These are phyloP conservation scores for Anethum foeniculum DNA, from an alignment of 140 eudicot species.

Conservation along the genomic window DNA sequence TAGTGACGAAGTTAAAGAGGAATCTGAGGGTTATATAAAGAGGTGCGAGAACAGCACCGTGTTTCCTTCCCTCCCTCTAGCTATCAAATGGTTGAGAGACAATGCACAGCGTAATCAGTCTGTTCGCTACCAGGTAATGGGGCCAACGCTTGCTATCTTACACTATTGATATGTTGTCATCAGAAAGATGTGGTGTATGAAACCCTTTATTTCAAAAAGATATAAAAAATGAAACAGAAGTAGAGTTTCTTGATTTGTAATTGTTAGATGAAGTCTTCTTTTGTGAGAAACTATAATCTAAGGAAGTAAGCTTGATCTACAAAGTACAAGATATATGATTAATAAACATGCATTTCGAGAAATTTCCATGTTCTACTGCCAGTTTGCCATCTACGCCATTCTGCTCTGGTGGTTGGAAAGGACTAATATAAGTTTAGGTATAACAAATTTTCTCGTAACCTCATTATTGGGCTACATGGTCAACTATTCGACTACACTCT, in stretches of 20 bases:
- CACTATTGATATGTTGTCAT: not conserved
- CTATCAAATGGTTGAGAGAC: slow-evolving; percentile 84
- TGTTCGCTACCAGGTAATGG: slow-evolving; percentile 67
- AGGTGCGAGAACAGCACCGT: slow-evolving; percentile 62
- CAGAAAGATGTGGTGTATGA: not conserved
- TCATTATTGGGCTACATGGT: not conserved
- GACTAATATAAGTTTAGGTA: not conserved
- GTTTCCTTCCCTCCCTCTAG: slow-evolving; percentile 79
- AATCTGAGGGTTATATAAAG: slow-evolving; percentile 23
- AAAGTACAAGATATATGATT: slow-evolving; percentile 3
- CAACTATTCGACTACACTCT: not conserved
- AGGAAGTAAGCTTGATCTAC: not conserved
- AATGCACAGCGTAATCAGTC: slow-evolving; percentile 45
- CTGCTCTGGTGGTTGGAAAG: not conserved
- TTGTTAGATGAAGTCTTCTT: not conserved
- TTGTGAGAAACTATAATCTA: not conserved
- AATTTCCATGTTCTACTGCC: not conserved
- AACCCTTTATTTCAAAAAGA: not conserved
- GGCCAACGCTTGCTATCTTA: not conserved
- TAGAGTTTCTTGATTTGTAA: not conserved
- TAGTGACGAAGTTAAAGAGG: slow-evolving; percentile 25
- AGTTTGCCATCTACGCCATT: not conserved
- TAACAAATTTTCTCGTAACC: not conserved
- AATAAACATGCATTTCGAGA: not conserved
- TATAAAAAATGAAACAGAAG: not conserved